phyloP scores from a whole-genome alignment of 805 yeast species.

The Candida pini region DNA sequence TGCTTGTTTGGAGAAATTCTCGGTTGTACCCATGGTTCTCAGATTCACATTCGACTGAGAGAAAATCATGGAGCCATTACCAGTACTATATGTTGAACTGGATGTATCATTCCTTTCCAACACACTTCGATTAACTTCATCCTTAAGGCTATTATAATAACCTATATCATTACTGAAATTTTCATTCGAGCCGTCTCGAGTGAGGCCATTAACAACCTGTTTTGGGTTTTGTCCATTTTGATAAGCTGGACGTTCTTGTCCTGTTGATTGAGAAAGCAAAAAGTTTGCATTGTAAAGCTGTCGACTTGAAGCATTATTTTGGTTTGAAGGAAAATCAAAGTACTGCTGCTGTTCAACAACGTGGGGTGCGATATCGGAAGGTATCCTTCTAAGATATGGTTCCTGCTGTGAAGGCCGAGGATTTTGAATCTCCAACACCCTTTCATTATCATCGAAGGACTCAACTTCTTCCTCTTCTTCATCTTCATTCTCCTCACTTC shows the following conservation, averaged over 20 bases:
- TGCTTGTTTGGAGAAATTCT: not conserved
- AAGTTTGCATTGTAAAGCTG: slow-evolving; percentile 13
- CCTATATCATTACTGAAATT: not conserved
- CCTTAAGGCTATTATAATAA: slow-evolving; percentile 1
- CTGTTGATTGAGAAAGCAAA: slow-evolving; percentile 46
- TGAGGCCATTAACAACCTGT: no score
- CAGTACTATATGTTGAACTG: slow-evolving; percentile 3
- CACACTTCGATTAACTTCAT: not conserved
- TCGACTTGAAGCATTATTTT: slow-evolving; percentile 1
- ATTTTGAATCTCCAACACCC: slow-evolving; percentile 14
- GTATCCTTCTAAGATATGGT: no score
- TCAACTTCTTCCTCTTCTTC: slow-evolving; percentile 36
- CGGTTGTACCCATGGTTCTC: slow-evolving; percentile 1
- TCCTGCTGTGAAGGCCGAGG: no score
- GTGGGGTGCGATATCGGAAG: no score
- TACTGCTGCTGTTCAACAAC: not conserved
- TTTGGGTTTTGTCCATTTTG: no score
- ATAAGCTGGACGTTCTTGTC: slow-evolving; percentile 34
- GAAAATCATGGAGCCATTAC: slow-evolving; percentile 18
- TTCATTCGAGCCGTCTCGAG: no score
- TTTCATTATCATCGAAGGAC: slow-evolving; percentile 33
- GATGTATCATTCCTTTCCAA: slow-evolving; percentile 21
- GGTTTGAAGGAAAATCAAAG: not conserved
- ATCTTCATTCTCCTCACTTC: slow-evolving; percentile 12
- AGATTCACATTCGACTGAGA: slow-evolving; percentile 19